Evolutionary conservation across 352 stramenopile species (phyloP).

Genomic region (Globisporangium camurandrum): DNA sequence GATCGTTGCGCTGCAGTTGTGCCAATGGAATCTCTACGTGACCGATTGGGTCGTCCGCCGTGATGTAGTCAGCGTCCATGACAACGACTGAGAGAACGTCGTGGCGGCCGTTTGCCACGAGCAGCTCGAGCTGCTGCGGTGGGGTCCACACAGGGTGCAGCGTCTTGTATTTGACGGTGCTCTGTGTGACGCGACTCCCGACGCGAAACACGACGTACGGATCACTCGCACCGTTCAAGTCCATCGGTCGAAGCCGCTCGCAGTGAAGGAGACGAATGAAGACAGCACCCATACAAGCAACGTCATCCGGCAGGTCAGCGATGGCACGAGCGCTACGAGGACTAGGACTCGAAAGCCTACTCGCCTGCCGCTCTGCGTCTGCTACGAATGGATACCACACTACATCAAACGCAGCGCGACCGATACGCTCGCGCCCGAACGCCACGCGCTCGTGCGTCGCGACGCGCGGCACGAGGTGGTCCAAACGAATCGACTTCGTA

Average conservation of each 20-base stretch:
- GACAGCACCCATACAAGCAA: slow-evolving; percentile 29
- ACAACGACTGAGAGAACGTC: slow-evolving; percentile 28
- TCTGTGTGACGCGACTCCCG: slow-evolving; percentile 25
- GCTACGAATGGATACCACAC: slow-evolving; percentile 32
- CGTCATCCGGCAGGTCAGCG: slow-evolving; percentile 19
- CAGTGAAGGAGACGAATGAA: slow-evolving; percentile 37
- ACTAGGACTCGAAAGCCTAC: neutral
- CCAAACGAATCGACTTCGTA: slow-evolving; percentile 39
- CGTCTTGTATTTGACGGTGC: slow-evolving; percentile 26
- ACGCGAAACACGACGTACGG: slow-evolving; percentile 40
- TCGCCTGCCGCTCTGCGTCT: slow-evolving; percentile 1
- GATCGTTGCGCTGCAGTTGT: slow-evolving; percentile 23
- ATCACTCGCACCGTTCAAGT: slow-evolving; percentile 34
- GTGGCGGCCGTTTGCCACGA: slow-evolving; percentile 29
- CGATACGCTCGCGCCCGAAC: slow-evolving; percentile 26
- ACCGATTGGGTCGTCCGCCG: slow-evolving; percentile 35
- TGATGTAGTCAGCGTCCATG: slow-evolving; percentile 46
- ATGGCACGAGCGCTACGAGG: neutral
- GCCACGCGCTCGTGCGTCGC: slow-evolving; percentile 24
- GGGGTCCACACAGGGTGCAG: slow-evolving; percentile 46
- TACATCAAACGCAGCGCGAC: slow-evolving; percentile 31
- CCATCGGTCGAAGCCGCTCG: slow-evolving; percentile 29
- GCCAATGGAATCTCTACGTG: slow-evolving; percentile 28
- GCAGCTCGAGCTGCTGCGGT: slow-evolving; percentile 33
- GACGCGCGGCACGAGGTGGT: slow-evolving; percentile 23